Conservation (phyloP, 2,329 filamentous ascomycete genomes). For the Aschersonia sp. region DNA sequence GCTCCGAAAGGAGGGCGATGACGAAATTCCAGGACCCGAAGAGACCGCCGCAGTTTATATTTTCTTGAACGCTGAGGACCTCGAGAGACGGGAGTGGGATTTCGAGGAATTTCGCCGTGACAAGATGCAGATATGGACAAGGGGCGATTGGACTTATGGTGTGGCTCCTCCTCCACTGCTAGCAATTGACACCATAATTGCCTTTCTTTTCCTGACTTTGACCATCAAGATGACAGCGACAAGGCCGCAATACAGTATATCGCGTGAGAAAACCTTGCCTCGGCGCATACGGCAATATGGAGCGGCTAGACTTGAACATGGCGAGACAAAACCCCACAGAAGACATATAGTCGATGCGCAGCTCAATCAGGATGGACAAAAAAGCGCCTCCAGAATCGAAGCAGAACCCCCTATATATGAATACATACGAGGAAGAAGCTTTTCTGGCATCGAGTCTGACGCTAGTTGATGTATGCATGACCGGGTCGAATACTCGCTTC, state of each 20-base stretch:
- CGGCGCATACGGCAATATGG: too few relatives aligned
- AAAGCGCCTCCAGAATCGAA: too few relatives aligned
- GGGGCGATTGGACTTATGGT: constrained; percentile 32
- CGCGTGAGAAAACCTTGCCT: not conserved
- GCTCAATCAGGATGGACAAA: too few relatives aligned
- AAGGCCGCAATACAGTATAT: constrained; percentile 4
- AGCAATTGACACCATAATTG: not conserved
- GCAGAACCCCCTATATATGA: too few relatives aligned
- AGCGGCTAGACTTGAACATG: too few relatives aligned
- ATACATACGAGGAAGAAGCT: too few relatives aligned
- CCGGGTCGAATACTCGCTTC: too few relatives aligned
- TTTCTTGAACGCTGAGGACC: constrained; percentile 29
- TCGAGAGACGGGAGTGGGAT: constrained; percentile 77
- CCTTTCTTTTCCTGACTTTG: constrained; percentile 6
- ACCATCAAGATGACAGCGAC: constrained; percentile 10
- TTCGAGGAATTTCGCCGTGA: constrained; percentile 69
- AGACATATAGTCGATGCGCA: too few relatives aligned
- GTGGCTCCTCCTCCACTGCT: constrained; percentile 11
- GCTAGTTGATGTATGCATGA: too few relatives aligned
- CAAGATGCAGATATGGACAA: constrained; percentile 45
- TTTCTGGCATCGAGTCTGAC: too few relatives aligned
- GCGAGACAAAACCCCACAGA: too few relatives aligned
- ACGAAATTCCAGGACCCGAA: constrained; percentile 26
- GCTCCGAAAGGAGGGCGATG: constrained; percentile 23
- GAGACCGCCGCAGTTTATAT: constrained; percentile 51